phyloP scores from a whole-genome alignment of 202 grass and related monocot genomes.

The Zizania palustris region DNA sequence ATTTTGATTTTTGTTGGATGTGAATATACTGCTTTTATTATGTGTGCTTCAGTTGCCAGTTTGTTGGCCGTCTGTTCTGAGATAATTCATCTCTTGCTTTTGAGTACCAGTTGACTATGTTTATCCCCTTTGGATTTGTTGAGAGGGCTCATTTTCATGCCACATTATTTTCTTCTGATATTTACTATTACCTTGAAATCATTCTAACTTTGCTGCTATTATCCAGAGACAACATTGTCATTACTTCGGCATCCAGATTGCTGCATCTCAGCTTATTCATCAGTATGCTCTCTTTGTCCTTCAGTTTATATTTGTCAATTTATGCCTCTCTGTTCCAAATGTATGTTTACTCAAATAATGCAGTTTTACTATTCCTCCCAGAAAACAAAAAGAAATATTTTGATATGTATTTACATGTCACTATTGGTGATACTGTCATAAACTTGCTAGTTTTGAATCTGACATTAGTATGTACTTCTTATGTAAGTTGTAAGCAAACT shows the following conservation, averaged over 20 bases:
- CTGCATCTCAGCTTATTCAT: slow-evolving; percentile 95
- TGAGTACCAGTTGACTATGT: neutral
- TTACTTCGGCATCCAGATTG: slow-evolving; percentile 98
- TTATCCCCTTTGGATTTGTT: slow-evolving; percentile 4
- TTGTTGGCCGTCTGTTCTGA: neutral
- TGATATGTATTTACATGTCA: neutral
- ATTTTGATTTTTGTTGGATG: neutral
- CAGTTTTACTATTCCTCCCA: neutral
- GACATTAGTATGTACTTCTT: neutral
- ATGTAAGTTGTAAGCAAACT: neutral
- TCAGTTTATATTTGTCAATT: slow-evolving; percentile 30
- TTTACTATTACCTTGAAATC: slow-evolving; percentile 18
- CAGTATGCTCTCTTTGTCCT: slow-evolving; percentile 54
- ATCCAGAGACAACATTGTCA: slow-evolving; percentile 90
- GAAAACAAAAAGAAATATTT: neutral
- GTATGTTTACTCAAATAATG: slow-evolving; percentile 21
- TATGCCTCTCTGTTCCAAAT: neutral
- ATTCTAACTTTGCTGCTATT: slow-evolving; percentile 38
- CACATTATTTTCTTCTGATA: neutral
- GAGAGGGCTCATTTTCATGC: neutral
- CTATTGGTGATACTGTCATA: neutral
- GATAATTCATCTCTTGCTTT: neutral
- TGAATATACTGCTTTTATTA: neutral
- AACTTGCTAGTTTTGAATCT: neutral
- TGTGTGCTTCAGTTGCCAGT: neutral